These are phyloP conservation scores for Elsinoe fawcettii DNA, from an alignment of 2,329 filamentous ascomycete species.

Conservation along the genomic window DNA sequence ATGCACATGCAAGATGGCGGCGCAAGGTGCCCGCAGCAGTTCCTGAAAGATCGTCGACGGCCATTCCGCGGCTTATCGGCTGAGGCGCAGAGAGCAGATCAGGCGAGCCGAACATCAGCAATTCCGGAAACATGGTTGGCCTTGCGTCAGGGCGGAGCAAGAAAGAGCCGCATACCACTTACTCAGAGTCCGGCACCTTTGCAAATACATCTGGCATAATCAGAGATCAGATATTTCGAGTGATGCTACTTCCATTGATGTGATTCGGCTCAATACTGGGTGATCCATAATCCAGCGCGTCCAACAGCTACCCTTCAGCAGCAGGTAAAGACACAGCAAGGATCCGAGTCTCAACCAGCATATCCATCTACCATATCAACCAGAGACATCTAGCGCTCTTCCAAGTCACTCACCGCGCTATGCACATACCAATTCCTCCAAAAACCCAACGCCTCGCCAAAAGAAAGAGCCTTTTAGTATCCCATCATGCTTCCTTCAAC, in stretches of 20 bases:
- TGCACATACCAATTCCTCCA: neutral
- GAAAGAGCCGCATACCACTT: neutral
- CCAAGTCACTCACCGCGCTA: neutral
- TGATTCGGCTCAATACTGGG: neutral
- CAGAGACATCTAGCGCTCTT: neutral
- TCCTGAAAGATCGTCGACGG: conserved; percentile 9
- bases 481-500: conserved; percentile 24
- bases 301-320: conserved; percentile 6
- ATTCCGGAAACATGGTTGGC: neutral
- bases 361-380: neutral
- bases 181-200: neutral
- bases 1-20: conserved; percentile 2
- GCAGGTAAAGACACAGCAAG: conserved; percentile 11
- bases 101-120: neutral
- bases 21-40: neutral
- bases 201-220: no score
- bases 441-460: conserved; percentile 6
- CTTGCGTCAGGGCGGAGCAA: neutral
- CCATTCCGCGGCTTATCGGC: neutral
- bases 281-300: conserved; percentile 2
- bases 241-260: neutral
- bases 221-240: no score
- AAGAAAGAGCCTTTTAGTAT: neutral
- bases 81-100: conserved; percentile 6
- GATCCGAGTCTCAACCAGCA: neutral